These are phyloP conservation scores for Penicillium psychrofluorescens DNA, from an alignment of 495 filamentous ascomycete genomes.

Conservation along the genomic window DNA sequence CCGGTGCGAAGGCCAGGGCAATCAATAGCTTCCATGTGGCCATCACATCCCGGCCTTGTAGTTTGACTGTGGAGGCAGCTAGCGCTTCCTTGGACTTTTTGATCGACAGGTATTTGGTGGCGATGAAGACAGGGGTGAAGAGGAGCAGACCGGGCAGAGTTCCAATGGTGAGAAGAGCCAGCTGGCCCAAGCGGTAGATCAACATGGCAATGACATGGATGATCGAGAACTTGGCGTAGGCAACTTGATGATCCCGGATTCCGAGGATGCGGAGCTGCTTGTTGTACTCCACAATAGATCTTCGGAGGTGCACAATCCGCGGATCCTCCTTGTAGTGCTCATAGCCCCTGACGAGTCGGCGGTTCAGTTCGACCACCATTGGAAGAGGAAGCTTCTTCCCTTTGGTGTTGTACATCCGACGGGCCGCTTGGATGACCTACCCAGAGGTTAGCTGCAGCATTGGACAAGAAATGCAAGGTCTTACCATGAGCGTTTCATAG, in stretches of 20 bases:
- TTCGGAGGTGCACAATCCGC: slow-evolving; percentile 71
- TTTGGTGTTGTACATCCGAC: slow-evolving; percentile 87
- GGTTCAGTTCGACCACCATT: slow-evolving; percentile 92
- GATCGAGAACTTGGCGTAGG: slow-evolving; percentile 79
- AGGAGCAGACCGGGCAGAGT: slow-evolving; percentile 82
- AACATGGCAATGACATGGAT: slow-evolving; percentile 67
- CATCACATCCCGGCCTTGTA: slow-evolving; percentile 91
- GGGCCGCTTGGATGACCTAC: slow-evolving; percentile 82
- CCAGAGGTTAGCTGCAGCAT: slow-evolving; percentile 19
- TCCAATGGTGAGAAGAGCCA: slow-evolving; percentile 66
- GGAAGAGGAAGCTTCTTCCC: slow-evolving; percentile 92
- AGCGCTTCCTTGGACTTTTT: slow-evolving; percentile 87
- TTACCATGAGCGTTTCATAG: slow-evolving; percentile 93
- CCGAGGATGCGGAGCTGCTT: slow-evolving; percentile 76
- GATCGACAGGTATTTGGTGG: slow-evolving; percentile 80
- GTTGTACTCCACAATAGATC: slow-evolving; percentile 81
- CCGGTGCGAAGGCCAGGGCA: slow-evolving; percentile 77
- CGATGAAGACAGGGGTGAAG: slow-evolving; percentile 87
- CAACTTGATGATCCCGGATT: slow-evolving; percentile 91
- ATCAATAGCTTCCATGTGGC: slow-evolving; percentile 98
- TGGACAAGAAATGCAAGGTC: slow-evolving; percentile 7
- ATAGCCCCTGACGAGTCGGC: slow-evolving; percentile 87
- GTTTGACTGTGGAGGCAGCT: slow-evolving; percentile 87
- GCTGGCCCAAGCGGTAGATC: slow-evolving; percentile 71
- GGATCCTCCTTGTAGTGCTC: slow-evolving; percentile 87